Evolutionary conservation across 2,329 filamentous ascomycete genomes (phyloP), one percentile per base, ranked within the genome.

Genomic region (Epichloe coenophiala): DNA sequence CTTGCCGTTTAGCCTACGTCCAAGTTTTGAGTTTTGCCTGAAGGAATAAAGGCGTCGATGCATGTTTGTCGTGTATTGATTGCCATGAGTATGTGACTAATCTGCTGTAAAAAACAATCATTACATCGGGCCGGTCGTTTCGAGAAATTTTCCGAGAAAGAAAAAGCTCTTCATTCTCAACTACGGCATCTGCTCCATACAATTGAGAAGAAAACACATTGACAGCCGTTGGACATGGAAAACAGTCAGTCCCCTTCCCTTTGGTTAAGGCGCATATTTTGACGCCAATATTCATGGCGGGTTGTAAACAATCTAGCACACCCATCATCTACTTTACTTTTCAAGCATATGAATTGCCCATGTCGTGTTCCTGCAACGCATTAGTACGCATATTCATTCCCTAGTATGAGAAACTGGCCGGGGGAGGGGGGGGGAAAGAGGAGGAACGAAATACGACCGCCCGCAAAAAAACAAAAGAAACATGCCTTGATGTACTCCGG

Each of bases 401-500:
- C 17, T 21, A n/a, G 23, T 5, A 15, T n/a, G 35, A 23, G n/a
- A 0, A 11, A n/a, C 4, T 15, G 19, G 11, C n/a, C n/a, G n/a
- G 36, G 17, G 2, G 4, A 12, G 11, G 8, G 17, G 2, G 4
- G 6, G n/a, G 7, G 43, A 37, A 8, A 8, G 43, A 11, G 48
- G 48, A 33, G 50, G 45, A 13, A 36, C n/a, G 53, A 27, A 42
- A 19, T 31, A 11, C 31, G 31, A 31, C 9, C 31, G 31, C 31
- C 31, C 31, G 2, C 3, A 19, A 19, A 19, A 17, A 17, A 19
- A 31, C 3, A 17, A 31, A 41, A 50, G 9, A 39, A 39, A 64
- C 74, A 55, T 60, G 79, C 89, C 80, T 95, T 95, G 65, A 97
- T 77, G 71, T 97, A 97, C 59, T 97, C 91, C 21, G 81, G 75